phyloP scores from a whole-genome alignment of 2,329 filamentous ascomycete species.

The Fusarium pseudograminearum region DNA sequence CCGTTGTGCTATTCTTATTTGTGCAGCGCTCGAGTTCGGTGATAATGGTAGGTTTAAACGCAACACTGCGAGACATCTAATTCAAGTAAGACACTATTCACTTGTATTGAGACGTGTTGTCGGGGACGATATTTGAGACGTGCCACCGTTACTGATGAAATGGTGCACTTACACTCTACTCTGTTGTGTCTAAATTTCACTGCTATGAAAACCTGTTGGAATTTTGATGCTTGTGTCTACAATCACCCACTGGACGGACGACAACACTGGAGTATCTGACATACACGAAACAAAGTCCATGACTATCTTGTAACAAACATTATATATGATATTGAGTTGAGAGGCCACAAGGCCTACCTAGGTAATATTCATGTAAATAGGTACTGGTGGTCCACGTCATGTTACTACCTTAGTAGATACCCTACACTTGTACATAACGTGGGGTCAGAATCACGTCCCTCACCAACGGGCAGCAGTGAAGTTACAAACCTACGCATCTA shows the following conservation, averaged over 20 bases:
- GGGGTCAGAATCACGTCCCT: slow-evolving; percentile 1
- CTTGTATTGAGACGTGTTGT: not conserved
- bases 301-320: not conserved
- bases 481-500: slow-evolving; percentile 4
- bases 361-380: not conserved
- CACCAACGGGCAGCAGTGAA: not conserved
- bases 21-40: not conserved
- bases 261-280: not conserved
- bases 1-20: too few relatives aligned
- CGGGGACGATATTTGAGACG: not conserved
- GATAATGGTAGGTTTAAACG: not conserved
- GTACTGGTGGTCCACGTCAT: not conserved
- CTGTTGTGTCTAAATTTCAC: too few relatives aligned
- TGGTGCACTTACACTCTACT: not conserved
- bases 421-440: slow-evolving; percentile 28
- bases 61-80: not conserved
- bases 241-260: not conserved
- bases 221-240: not conserved
- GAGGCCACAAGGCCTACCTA: not conserved
- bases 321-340: not conserved
- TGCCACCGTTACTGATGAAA: not conserved
- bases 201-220: not conserved
- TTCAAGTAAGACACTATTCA: not conserved
- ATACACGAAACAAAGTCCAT: not conserved
- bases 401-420: slow-evolving; percentile 12